Evolutionary conservation across 495 filamentous ascomycete genomes (phyloP).

Genomic region (Penicillium parvum): DNA sequence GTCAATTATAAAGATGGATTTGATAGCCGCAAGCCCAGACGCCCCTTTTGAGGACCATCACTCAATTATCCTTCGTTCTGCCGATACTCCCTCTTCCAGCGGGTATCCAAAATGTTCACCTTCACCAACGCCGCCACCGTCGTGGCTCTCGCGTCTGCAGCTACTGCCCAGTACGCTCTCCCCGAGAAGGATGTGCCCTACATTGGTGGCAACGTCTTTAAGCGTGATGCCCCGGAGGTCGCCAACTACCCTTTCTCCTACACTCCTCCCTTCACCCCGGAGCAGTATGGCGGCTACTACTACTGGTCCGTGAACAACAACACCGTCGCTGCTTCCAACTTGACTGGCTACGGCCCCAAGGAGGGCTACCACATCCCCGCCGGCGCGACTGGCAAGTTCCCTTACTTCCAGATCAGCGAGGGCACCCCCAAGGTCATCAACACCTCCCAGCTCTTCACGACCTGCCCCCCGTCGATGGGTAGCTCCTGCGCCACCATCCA

Average conservation of each 20-base stretch:
- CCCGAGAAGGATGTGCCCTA: not conserved
- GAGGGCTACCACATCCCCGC: slow-evolving; percentile 4
- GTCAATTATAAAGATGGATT: no score
- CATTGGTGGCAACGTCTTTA: slow-evolving; percentile 4
- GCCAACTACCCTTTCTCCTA: slow-evolving; percentile 10
- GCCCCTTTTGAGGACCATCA: no score
- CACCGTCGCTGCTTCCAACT: slow-evolving; percentile 11
- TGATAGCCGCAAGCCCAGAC: no score
- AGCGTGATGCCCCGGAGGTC: slow-evolving; percentile 2
- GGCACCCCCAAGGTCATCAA: slow-evolving; percentile 7
- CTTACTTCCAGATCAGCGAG: slow-evolving; percentile 13
- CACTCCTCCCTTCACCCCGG: slow-evolving; percentile 5
- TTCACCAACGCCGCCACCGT: not conserved
- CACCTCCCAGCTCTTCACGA: not conserved
- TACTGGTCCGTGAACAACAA: slow-evolving; percentile 14
- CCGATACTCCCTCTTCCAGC: no score
- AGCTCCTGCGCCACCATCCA: not conserved
- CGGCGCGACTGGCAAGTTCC: slow-evolving; percentile 1
- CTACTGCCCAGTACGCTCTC: slow-evolving; percentile 1
- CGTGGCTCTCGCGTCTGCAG: not conserved
- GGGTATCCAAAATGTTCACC: slow-evolving; percentile 1
- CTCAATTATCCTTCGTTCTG: no score
- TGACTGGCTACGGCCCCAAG: slow-evolving; percentile 1
- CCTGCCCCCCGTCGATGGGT: not conserved
- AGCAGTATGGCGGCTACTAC: slow-evolving; percentile 17